phyloP scores from a whole-genome alignment of 768 basidiomycete species.

The Kwoniella sp. region DNA sequence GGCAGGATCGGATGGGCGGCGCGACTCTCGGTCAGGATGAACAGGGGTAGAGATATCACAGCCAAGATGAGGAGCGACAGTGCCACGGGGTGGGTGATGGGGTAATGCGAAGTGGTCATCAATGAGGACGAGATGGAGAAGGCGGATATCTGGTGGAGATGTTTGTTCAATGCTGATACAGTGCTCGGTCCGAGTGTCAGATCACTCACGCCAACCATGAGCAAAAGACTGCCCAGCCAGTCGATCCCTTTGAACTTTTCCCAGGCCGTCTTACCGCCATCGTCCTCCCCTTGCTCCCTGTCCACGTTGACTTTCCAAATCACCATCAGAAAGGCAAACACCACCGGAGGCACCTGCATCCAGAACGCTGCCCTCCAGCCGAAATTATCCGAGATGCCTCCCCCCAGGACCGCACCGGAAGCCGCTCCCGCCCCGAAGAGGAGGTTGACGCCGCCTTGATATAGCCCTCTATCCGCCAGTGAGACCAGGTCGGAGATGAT shows the following conservation, averaged over 20 bases:
- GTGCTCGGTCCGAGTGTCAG: too few relatives aligned
- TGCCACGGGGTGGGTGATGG: constrained; percentile 27
- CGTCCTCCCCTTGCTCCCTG: constrained; percentile 6
- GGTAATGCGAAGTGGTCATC: constrained; percentile 29
- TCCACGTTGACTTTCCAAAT: constrained; percentile 38
- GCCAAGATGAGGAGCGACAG: constrained; percentile 14
- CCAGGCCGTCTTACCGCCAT: constrained; percentile 18
- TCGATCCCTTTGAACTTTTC: constrained; percentile 38
- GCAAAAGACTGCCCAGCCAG: constrained; percentile 30
- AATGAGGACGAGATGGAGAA: constrained; percentile 35
- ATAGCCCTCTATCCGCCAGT: constrained; percentile 39
- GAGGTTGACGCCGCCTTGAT: constrained; percentile 39
- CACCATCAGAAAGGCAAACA: constrained; percentile 24
- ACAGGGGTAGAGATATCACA: constrained; percentile 17
- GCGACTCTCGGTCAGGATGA: constrained; percentile 29
- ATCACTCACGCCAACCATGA: constrained; percentile 37
- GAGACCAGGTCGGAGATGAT: constrained; percentile 43
- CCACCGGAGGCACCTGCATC: constrained; percentile 35
- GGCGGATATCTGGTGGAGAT: constrained; percentile 17
- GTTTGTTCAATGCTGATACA: background rate
- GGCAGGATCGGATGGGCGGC: constrained; percentile 40
- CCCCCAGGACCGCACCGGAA: constrained; percentile 34
- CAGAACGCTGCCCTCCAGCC: constrained; percentile 42
- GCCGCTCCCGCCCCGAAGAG: constrained; percentile 35
- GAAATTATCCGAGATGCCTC: constrained; percentile 26